Evolutionary conservation across 164 flowering plant genomes (phyloP).

Genomic region (Nymphaea colorata): DNA sequence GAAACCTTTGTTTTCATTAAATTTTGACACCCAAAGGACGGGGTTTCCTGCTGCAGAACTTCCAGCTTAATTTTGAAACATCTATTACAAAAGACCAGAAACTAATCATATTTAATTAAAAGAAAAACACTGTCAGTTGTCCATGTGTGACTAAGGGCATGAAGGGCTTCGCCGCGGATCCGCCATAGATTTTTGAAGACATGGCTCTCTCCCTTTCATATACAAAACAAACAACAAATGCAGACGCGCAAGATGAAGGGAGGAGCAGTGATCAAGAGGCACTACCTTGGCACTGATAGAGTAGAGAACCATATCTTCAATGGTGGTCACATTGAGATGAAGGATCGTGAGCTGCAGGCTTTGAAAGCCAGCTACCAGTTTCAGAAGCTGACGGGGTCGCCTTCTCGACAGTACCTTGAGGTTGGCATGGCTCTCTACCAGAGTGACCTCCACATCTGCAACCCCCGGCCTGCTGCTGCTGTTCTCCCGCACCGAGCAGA

Average conservation of each 20-base stretch:
- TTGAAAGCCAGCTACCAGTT: constrained; percentile 53
- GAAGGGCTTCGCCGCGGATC: too few relatives aligned
- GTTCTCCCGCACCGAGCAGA: background rate
- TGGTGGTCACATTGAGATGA: constrained; percentile 69
- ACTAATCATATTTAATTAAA: too few relatives aligned
- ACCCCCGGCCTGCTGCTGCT: constrained; percentile 11
- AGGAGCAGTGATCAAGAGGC: background rate
- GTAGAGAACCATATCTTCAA: constrained; percentile 51
- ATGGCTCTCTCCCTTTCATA: too few relatives aligned
- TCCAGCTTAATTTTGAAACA: too few relatives aligned
- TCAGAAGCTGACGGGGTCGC: constrained; percentile 57
- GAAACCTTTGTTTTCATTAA: too few relatives aligned
- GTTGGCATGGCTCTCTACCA: constrained; percentile 84
- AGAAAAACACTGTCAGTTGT: too few relatives aligned
- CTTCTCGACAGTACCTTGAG: constrained; percentile 50
- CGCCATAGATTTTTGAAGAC: too few relatives aligned
- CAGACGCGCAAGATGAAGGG: background rate
- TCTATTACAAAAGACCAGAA: too few relatives aligned
- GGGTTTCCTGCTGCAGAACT: too few relatives aligned
- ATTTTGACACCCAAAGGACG: too few relatives aligned
- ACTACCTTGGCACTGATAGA: constrained; percentile 69
- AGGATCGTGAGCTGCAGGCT: constrained; percentile 44
- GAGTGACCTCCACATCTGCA: constrained; percentile 81
- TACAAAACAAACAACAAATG: background rate
- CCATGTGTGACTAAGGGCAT: too few relatives aligned